phyloP scores from a whole-genome alignment of 768 basidiomycete species.

The Auriculariales sp. region DNA sequence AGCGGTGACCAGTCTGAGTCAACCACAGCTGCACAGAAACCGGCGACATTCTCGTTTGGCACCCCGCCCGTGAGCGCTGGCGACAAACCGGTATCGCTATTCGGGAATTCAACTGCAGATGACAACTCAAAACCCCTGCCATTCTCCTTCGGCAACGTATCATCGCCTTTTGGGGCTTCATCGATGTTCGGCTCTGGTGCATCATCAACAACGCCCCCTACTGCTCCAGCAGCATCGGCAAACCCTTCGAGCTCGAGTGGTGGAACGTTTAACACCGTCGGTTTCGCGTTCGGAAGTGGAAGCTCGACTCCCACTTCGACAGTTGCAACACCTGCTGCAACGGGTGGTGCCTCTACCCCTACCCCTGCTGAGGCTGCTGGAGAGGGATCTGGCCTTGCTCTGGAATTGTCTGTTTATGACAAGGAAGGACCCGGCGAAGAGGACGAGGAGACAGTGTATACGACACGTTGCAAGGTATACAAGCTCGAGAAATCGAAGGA shows the following conservation, averaged over 20 bases:
- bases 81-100: too few relatives aligned
- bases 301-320: slow-evolving; percentile 5
- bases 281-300: slow-evolving; percentile 13
- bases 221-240: slow-evolving; percentile 4
- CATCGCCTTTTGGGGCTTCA: slow-evolving; percentile 1
- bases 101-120: too few relatives aligned
- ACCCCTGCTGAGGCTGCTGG: slow-evolving; percentile 11
- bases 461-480: slow-evolving; percentile 46
- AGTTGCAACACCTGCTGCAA: slow-evolving; percentile 7
- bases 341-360: slow-evolving; percentile 8
- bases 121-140: neutral
- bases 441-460: slow-evolving; percentile 52
- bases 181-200: slow-evolving; percentile 16
- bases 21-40: neutral
- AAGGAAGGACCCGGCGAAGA: slow-evolving; percentile 72
- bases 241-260: slow-evolving; percentile 7
- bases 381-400: neutral
- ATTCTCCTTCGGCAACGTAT: slow-evolving; percentile 7
- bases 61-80: neutral
- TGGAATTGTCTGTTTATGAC: slow-evolving; percentile 19
- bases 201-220: slow-evolving; percentile 6
- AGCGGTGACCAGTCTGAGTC: neutral
- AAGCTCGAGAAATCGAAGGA: slow-evolving; percentile 35
- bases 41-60: slow-evolving; percentile 2
- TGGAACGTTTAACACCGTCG: slow-evolving; percentile 3